Evolutionary conservation across 352 stramenopile genomes (phyloP).

Genomic region (Phytophthora brassicae): DNA sequence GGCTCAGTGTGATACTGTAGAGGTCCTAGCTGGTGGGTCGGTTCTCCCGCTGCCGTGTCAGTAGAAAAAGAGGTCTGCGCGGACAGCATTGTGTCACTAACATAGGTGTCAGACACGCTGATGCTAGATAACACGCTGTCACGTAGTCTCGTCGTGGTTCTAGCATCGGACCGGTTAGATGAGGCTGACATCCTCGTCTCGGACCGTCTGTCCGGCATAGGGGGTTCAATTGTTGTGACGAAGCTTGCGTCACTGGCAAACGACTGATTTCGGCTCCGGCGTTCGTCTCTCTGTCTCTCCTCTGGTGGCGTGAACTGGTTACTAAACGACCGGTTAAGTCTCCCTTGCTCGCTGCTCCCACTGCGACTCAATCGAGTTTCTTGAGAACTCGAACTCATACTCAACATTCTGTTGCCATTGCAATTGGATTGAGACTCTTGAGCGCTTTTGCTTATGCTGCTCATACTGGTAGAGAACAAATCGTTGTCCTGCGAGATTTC

Average conservation of each 20-base stretch:
- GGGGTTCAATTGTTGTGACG: slow-evolving; percentile 30
- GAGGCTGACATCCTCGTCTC: slow-evolving; percentile 7
- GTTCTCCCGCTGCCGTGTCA: slow-evolving; percentile 6
- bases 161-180: slow-evolving; percentile 1
- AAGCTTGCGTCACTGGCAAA: slow-evolving; percentile 32
- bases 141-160: slow-evolving; percentile 4
- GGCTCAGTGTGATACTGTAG: slow-evolving; percentile 49
- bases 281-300: slow-evolving; percentile 2
- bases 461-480: slow-evolving; percentile 18
- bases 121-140: slow-evolving; percentile 27
- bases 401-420: slow-evolving; percentile 22
- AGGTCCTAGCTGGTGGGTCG: slow-evolving; percentile 12
- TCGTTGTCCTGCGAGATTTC: slow-evolving; percentile 15
- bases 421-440: slow-evolving; percentile 21
- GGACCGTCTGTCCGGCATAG: slow-evolving; percentile 3
- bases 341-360: slow-evolving; percentile 10
- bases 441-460: slow-evolving; percentile 24
- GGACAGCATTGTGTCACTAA: slow-evolving; percentile 36
- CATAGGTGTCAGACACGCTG: slow-evolving; percentile 23
- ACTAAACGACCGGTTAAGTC: slow-evolving; percentile 14
- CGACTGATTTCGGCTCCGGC: slow-evolving; percentile 18
- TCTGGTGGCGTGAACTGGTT: slow-evolving; percentile 25
- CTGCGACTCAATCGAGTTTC: slow-evolving; percentile 19
- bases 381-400: slow-evolving; percentile 25
- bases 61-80: slow-evolving; percentile 21